Evolutionary conservation across 139 green algal species (phyloP).

Genomic region (Volvox africanus): DNA sequence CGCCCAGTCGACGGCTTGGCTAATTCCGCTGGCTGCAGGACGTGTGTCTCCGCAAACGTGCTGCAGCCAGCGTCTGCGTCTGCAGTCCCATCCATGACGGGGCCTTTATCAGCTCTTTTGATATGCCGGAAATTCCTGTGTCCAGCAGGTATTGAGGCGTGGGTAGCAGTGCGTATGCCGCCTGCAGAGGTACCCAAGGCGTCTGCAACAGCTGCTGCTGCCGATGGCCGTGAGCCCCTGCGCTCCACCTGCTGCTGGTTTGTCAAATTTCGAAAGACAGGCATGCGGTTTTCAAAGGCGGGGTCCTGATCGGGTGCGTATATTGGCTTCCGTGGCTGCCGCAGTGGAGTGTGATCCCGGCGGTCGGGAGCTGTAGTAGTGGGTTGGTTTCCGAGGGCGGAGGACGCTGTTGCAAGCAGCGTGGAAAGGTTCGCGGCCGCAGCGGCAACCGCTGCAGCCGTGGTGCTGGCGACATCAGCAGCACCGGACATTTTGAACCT

Average conservation of each 20-base stretch:
- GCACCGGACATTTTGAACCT: not conserved
- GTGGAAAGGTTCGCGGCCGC: not conserved
- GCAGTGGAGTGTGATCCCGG: not conserved
- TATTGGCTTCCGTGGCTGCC: not conserved
- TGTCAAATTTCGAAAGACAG: not conserved
- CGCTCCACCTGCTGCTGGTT: not conserved
- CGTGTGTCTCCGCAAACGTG: not conserved
- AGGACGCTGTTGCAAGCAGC: not conserved
- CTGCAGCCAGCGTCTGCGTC: not conserved
- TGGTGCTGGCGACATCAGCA: not conserved
- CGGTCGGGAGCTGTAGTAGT: too few relatives aligned
- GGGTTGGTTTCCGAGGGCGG: not conserved
- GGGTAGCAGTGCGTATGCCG: too few relatives aligned
- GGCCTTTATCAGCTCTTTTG: too few relatives aligned
- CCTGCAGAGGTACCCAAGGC: not conserved
- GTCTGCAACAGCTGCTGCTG: not conserved
- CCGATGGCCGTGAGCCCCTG: not conserved
- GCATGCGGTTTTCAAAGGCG: not conserved
- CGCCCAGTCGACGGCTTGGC: not conserved
- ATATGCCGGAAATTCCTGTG: too few relatives aligned
- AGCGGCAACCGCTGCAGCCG: not conserved
- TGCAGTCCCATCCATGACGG: too few relatives aligned
- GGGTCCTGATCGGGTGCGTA: not conserved
- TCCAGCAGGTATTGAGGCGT: too few relatives aligned
- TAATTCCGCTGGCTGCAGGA: not conserved